Base-by-base conservation (phyloP, 345 rosid genomes). In the Clarkia xantiana region DNA sequence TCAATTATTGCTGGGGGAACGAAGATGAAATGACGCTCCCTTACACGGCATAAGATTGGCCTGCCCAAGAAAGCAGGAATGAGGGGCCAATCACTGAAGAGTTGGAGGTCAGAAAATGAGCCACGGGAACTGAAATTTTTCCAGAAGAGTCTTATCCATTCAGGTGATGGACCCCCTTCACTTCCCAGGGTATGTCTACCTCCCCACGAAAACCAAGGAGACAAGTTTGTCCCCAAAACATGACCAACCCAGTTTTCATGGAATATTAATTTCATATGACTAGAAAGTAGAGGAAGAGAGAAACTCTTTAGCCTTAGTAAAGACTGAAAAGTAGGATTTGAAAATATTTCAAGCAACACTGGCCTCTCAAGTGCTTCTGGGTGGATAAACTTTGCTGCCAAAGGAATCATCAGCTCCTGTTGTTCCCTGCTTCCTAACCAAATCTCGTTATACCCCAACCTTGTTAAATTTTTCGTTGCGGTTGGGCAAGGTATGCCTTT, bases 141-240 rank as follows among this genome's bases (percentile, higher is more conserved):
- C 97, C 97, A 88, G 59, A 88, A 88, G 56, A 82, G 78, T 59
- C 66, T 70, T 60, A 88, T 65, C 97, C 97, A 88, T 61, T 82
- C 86, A 59, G 84, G 75, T 44, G 97, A 76, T 46, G 97, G 97
- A 45, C 97, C 93, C 59, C 62, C 73, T 58, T 70, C 93, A 62
- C 75, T 76, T 60, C 77, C 71, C 63, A 73, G 68, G 63, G 58
- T 70, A 51, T 84, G 68, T 42, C 68, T 63, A 65, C 60, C 70
- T 63, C 73, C 79, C 94, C 97, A 88, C 18, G 95, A 88, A 69
- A 88, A 84, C 97, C 97, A 82, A 34, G 97, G 95, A 65, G 77
- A 71, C 71, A 61, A 50, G 54, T 70, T 73, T 55, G 79, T 70
- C 40, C 57, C 80, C 69, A 70, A 71, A 34, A 88, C 81, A 75